Conservation (phyloP, 371 early-diverging fungal genomes). For the Rhizoclosmatium hyalinum region DNA sequence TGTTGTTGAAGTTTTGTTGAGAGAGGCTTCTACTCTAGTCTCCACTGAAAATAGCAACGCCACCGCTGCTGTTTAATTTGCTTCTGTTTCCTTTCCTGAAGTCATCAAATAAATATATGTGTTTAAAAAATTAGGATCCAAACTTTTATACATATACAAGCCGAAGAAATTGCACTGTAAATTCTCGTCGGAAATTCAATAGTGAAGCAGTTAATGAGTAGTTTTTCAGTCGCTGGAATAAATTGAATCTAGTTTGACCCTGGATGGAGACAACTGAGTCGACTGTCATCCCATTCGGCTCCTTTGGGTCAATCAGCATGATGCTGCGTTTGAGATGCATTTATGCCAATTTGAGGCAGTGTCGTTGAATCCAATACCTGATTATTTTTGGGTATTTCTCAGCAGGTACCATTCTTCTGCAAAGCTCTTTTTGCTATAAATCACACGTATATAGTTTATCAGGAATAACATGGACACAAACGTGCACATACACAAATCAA, state of each 20-base stretch:
- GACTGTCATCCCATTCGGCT: conserved; percentile 46
- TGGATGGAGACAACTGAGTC: conserved; percentile 66
- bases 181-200: no score
- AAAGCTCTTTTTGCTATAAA: no score
- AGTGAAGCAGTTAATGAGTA: no score
- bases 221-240: no score
- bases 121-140: no score
- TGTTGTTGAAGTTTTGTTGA: conserved; percentile 33
- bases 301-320: conserved; percentile 20
- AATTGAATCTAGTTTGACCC: conserved; percentile 69
- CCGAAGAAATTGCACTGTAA: not conserved
- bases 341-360: conserved; percentile 87
- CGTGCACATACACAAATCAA: no score
- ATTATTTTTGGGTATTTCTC: no score
- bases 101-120: not conserved
- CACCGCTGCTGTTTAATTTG: not conserved
- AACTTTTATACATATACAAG: not conserved
- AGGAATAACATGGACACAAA: no score
- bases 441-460: no score
- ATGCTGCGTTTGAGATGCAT: conserved; percentile 74
- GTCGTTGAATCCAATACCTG: conserved; percentile 86
- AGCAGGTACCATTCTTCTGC: no score
- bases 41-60: not conserved
- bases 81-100: not conserved
- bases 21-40: conserved; percentile 6